These are phyloP conservation scores for Coemansia sp. DNA, from an alignment of 192 early-diverging fungal genomes.

Conservation along the genomic window DNA sequence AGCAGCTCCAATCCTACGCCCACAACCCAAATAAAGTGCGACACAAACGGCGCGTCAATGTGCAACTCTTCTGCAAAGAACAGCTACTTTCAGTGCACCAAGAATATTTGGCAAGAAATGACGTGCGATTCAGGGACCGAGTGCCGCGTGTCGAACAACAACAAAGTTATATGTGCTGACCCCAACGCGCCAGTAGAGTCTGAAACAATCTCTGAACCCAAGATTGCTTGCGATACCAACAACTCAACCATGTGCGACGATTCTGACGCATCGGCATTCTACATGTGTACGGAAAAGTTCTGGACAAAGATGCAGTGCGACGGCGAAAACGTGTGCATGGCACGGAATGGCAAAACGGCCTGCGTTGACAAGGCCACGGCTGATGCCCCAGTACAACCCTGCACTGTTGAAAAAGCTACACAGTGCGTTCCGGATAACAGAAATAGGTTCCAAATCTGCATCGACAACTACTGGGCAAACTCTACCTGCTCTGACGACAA, in stretches of 20 bases:
- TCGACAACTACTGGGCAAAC: conserved; percentile 45
- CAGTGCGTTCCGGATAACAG: conserved; percentile 32
- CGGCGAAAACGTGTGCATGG: conserved; percentile 35
- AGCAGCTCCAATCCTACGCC: neutral
- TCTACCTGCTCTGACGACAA: conserved; percentile 33
- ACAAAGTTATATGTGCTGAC: conserved; percentile 33
- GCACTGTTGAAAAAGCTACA: conserved; percentile 21
- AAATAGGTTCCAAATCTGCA: conserved; percentile 36
- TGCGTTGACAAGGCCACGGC: conserved; percentile 36
- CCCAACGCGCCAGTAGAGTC: conserved; percentile 20
- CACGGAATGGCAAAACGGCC: conserved; percentile 20
- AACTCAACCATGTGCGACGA: conserved; percentile 45
- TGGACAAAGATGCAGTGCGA: conserved; percentile 48
- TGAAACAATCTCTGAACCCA: neutral
- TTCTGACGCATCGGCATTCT: conserved; percentile 23
- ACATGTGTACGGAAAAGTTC: conserved; percentile 26
- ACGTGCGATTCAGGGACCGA: conserved; percentile 24
- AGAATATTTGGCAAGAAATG: conserved; percentile 27
- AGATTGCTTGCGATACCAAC: conserved; percentile 21
- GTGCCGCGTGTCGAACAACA: conserved; percentile 31
- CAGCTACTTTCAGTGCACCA: conserved; percentile 31
- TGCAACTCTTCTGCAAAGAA: conserved; percentile 17
- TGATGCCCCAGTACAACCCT: conserved; percentile 28
- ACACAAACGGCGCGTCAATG: conserved; percentile 24
- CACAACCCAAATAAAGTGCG: conserved; percentile 12